Evolutionary conservation across 73 alveolate species (phyloP), one percentile per base, ranked within the genome.

Genomic region (Effrenium voratum): DNA sequence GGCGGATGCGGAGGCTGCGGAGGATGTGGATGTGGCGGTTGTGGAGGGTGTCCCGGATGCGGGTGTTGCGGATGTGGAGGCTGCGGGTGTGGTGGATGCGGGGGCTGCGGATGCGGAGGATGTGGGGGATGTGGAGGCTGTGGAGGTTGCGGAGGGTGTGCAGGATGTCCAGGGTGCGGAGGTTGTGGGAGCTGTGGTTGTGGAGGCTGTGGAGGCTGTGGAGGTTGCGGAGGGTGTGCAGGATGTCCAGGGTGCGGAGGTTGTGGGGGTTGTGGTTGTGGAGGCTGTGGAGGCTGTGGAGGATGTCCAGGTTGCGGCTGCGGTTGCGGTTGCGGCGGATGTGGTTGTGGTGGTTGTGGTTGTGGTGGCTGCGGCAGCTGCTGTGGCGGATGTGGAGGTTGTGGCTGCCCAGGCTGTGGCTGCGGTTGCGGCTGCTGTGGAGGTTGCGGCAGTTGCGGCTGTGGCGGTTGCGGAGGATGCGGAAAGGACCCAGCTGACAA

Each of bases 71-170:
- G 75, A 1, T 46, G 92, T 47, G 73, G 38, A 46, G 47, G 75
- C 72, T 47, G 73, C 30, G 93, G 93, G 28, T 82, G 93, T 50
- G 75, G 93, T 24, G 38, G 83, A 32, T 72, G 93, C 52, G 45
- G 93, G 12, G 49, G 75, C 10, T 26, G 93, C 38, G 77, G 93
- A 16, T 83, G 93, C 93, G 55, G 55, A 28, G 59, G 59, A 28
- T 80, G 91, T 45, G 63, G 91, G 24, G 38, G 91, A 5, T 80
- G 91, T 2, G 66, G 91, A 12, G 70, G 91, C 2, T 40, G 91
- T 55, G 49, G 91, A 15, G 34, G 91, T 43, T 49, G 70, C 22
- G 46, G 91, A 26, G 91, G 91, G 30, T 59, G 73, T 59, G 36
- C 34, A 26, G 73, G n/a, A 59, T 26, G 73, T 44, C 70, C 70